A percentile compares a stretch with the other conserved stretches of the same genome.
phyloP scores from a whole-genome alignment of 2,329 filamentous ascomycete genomes.

The Verticillium isaacii region DNA sequence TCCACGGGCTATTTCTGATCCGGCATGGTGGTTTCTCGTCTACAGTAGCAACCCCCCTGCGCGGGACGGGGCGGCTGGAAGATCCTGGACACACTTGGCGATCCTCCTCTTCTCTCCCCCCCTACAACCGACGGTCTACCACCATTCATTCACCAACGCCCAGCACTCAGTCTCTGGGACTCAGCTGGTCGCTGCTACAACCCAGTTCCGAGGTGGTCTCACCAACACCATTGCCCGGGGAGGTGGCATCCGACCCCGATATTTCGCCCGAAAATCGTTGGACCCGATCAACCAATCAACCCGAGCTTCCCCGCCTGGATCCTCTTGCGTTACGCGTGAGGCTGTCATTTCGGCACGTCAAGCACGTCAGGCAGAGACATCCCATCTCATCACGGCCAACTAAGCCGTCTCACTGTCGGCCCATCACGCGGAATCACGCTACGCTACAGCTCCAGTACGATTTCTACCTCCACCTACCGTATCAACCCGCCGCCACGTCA shows the following conservation, averaged over 20 bases:
- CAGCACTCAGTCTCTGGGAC: background rate
- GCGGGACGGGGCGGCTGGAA: background rate
- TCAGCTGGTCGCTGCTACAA: background rate
- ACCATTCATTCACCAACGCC: no score
- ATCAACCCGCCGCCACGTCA: background rate
- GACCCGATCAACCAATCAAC: no score
- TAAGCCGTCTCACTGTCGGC: no score
- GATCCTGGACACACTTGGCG: background rate
- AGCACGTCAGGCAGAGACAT: no score
- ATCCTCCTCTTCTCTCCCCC: background rate
- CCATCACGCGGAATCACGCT: no score
- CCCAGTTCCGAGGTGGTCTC: background rate
- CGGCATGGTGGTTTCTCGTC: background rate
- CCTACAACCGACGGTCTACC: background rate
- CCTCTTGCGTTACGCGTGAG: no score
- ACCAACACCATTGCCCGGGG: background rate
- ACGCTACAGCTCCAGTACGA: background rate
- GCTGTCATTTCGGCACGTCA: no score
- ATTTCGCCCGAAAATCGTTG: no score
- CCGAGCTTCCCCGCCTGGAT: no score
- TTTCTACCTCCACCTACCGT: background rate
- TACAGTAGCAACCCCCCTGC: background rate
- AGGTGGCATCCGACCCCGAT: background rate
- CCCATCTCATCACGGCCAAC: no score
- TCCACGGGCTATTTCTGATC: background rate